phyloP scores from a whole-genome alignment of 164 flowering plant genomes.

The Stephania yunnanensis region DNA sequence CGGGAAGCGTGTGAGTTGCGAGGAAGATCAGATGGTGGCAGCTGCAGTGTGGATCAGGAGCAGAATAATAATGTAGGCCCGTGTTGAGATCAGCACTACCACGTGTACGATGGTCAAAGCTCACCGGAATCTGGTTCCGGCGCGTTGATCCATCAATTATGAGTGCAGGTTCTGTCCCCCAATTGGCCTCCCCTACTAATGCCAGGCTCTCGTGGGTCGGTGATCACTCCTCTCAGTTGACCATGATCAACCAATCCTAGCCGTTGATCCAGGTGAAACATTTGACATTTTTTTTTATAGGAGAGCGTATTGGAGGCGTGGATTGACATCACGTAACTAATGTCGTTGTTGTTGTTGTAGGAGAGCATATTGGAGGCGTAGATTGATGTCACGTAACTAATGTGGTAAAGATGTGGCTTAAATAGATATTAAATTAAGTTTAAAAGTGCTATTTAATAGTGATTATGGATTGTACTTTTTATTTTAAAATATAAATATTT shows the following conservation, averaged over 20 bases:
- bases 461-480: no score
- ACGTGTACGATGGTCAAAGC: not conserved
- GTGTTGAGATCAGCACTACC: not conserved
- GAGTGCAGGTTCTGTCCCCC: not conserved
- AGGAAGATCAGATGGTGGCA: not conserved
- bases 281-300: not conserved
- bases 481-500: no score
- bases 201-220: not conserved
- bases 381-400: no score
- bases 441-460: no score
- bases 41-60: not conserved
- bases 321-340: no score
- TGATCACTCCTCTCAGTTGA: not conserved
- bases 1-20: conserved; percentile 14
- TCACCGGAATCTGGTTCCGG: not conserved
- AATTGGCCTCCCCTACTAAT: not conserved
- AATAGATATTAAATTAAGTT: no score
- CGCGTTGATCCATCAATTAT: not conserved
- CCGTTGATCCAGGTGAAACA: not conserved
- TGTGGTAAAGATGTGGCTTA: no score
- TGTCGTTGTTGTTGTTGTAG: no score
- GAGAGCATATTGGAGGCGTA: no score
- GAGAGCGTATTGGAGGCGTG: no score
- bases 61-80: not conserved
- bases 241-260: not conserved